Conservation (phyloP, 441 rosid genomes). For the Bocquillonia castaneifolia region DNA sequence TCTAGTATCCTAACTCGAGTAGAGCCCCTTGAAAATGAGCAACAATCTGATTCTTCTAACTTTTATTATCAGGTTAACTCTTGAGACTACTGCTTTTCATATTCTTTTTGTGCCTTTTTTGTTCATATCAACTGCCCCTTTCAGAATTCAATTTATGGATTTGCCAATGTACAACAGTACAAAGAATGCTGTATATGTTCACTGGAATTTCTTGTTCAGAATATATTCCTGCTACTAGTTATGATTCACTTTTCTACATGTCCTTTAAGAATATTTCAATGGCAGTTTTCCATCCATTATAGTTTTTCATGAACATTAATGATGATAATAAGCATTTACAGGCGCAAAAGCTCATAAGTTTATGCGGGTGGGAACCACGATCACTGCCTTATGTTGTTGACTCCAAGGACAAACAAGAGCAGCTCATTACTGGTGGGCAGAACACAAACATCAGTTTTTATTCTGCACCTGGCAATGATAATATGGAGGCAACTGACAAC, state of each 20-base stretch:
- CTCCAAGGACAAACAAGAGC: conserved; percentile 42
- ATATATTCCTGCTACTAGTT: conserved; percentile 2
- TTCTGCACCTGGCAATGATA: conserved; percentile 28
- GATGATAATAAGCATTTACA: conserved; percentile 32
- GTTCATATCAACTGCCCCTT: background rate
- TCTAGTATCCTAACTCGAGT: conserved; percentile 22
- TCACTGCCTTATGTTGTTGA: conserved; percentile 72
- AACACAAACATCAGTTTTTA: conserved; percentile 33
- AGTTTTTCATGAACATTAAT: conserved; percentile 21
- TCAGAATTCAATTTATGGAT: background rate
- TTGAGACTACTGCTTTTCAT: background rate
- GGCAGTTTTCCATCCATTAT: conserved; percentile 11
- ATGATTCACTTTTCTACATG: background rate
- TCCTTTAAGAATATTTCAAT: background rate
- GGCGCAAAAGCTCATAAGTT: conserved; percentile 74
- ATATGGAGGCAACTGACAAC: conserved; percentile 30
- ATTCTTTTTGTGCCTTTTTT: background rate
- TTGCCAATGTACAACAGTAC: background rate
- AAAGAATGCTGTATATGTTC: background rate
- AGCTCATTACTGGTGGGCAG: conserved; percentile 34
- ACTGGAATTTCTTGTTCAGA: background rate
- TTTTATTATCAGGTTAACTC: conserved; percentile 65
- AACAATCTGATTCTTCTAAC: conserved; percentile 36
- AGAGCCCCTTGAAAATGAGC: conserved; percentile 36
- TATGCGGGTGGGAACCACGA: conserved; percentile 96